Evolutionary conservation across 768 basidiomycete genomes (phyloP).

Genomic region (Boletus pseudo-olivaceus): DNA sequence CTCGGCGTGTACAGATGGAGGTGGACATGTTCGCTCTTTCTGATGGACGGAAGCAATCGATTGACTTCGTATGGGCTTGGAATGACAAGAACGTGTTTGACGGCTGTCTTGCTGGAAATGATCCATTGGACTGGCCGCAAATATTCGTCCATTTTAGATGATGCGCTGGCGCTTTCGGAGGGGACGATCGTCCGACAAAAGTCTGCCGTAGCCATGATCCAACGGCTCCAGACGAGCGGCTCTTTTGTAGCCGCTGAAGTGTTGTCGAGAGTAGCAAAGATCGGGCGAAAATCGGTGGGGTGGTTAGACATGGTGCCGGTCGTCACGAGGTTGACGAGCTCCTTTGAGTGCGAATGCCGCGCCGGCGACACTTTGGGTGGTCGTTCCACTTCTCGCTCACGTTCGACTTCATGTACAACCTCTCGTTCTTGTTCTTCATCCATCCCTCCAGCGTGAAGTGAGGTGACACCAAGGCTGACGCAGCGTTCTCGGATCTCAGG

Average conservation of each 20-base stretch:
- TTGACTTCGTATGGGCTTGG: too few relatives aligned
- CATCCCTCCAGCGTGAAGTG: constrained; percentile 20
- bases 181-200: constrained; percentile 9
- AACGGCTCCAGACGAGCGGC: constrained; percentile 15
- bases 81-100: too few relatives aligned
- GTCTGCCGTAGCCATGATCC: constrained; percentile 15
- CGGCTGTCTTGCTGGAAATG: too few relatives aligned
- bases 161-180: too few relatives aligned
- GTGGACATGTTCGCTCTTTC: too few relatives aligned
- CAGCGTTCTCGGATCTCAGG: constrained; percentile 27
- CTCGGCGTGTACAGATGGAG: too few relatives aligned
- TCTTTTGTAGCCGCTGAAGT: constrained; percentile 16
- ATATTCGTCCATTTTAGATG: too few relatives aligned
- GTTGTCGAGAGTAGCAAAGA: constrained; percentile 10
- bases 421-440: constrained; percentile 52
- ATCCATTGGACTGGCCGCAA: too few relatives aligned
- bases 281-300: constrained; percentile 18
- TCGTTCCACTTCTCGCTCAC: constrained; percentile 37
- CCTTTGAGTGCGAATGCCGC: constrained; percentile 6
- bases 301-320: constrained; percentile 22
- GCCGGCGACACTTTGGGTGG: constrained; percentile 30
- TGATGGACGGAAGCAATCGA: too few relatives aligned
- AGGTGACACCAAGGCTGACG: constrained; percentile 25
- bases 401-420: constrained; percentile 39
- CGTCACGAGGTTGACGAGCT: constrained; percentile 8